These are phyloP conservation scores for Ichthyophthirius multifiliis DNA, from an alignment of 169 alveolate genomes.

Conservation along the genomic window DNA sequence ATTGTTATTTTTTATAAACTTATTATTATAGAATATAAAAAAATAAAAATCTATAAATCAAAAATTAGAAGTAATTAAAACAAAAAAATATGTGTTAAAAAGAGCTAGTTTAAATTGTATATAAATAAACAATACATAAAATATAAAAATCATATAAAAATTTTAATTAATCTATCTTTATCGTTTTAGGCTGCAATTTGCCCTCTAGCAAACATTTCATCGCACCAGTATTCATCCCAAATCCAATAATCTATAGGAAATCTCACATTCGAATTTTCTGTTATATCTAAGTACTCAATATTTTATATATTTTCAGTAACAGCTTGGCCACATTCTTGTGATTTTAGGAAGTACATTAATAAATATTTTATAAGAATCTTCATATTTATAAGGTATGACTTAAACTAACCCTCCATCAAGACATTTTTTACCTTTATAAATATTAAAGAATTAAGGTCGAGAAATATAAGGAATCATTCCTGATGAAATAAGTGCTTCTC, in stretches of 20 bases:
- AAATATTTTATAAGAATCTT: neutral
- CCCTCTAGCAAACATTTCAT: slow-evolving; percentile 12
- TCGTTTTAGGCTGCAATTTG: neutral
- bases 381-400: slow-evolving; percentile 5
- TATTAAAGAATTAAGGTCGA: neutral
- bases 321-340: neutral
- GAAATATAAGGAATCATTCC: slow-evolving; percentile 1
- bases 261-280: neutral
- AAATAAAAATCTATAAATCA: too few species aligned
- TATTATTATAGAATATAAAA: too few species aligned
- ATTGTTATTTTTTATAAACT: too few species aligned
- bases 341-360: neutral
- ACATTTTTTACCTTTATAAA: neutral
- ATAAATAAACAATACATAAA: too few species aligned
- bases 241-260: slow-evolving; percentile 17
- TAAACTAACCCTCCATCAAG: slow-evolving; percentile 4
- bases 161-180: neutral
- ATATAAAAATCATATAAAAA: neutral
- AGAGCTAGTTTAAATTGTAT: too few species aligned
- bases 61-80: too few species aligned
- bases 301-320: neutral
- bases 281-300: neutral
- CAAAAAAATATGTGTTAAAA: too few species aligned
- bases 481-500: neutral
- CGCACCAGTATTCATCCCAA: slow-evolving; percentile 4